Evolutionary conservation across 2,329 filamentous ascomycete species (phyloP), one percentile per base, ranked within the genome.

Genomic region (Colletotrichum siamense): DNA sequence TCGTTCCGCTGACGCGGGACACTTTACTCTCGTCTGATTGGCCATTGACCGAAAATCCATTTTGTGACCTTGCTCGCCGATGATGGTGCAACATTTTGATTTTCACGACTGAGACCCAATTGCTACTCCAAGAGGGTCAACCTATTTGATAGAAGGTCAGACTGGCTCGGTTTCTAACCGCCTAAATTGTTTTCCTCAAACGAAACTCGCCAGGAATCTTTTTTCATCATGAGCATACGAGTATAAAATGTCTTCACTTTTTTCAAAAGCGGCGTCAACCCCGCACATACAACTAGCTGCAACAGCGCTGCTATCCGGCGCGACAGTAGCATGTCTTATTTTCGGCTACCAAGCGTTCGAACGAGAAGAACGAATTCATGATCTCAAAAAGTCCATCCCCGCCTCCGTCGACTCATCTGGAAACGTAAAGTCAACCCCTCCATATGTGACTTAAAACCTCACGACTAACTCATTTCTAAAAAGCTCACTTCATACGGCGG

Each of bases 221-320:
- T 55, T 2, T 57, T 30, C 62, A 67, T 26, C 28, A 73, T 73
- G 77, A 55, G 49, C 55, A 75, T 59, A 67, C 69, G 16, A 65
- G 36, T 18, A 30, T 77, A 81, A 73, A 18, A 88, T 88, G 88
- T 80, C 87, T 57, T 88, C 87, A 34, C 84, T 89, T 44, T 71
- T 90, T 32, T 83, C 86, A 57, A 86, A 88, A 69, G 84, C 86
- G 7, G 81, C 88, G 55, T 84, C 86, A 52, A 89, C 85, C 79
- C 85, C 88, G 39, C 87, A 87, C 30, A 82, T 89, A 57, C 95
- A 96, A 83, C 87, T 97, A 44, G 90, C 92, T 22, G 91, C 93
- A 5, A 95, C 95, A 0, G 95, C 95, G 3, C 87, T 95, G 26
- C 85, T 91, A 16, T 94, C 92, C 0, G 92, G 92, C 22, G 89